Evolutionary conservation across 2,329 filamentous ascomycete genomes (phyloP).

Genomic region (Colletotrichum coccodes): DNA sequence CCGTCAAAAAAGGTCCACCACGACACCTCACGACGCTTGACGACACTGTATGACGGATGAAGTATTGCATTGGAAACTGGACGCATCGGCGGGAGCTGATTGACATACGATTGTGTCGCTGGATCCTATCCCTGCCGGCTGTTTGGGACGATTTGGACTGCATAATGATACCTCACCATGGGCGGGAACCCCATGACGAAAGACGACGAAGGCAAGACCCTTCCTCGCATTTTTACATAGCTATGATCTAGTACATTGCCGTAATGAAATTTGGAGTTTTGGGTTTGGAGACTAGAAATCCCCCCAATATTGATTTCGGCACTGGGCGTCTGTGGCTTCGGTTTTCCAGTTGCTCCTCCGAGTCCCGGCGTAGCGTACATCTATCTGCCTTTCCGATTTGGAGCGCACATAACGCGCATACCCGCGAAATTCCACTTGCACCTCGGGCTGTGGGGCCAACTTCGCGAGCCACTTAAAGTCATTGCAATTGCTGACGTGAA

Average conservation of each 20-base stretch:
- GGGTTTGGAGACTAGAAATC: neutral
- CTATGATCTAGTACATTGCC: constrained; percentile 10
- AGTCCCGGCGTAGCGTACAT: neutral
- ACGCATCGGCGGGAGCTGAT: constrained; percentile 13
- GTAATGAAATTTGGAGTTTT: constrained; percentile 28
- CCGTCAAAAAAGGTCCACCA: constrained; percentile 19
- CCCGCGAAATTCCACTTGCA: constrained; percentile 25
- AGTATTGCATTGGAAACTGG: neutral
- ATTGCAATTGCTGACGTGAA: constrained; percentile 27
- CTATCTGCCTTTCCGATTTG: neutral
- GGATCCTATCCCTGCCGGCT: constrained; percentile 13
- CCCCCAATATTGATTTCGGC: neutral
- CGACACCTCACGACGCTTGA: constrained; percentile 26
- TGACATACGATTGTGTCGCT: constrained; percentile 5
- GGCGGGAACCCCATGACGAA: constrained; percentile 17
- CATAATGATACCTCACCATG: constrained; percentile 33
- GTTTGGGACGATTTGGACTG: constrained; percentile 30
- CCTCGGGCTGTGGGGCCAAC: constrained; percentile 7
- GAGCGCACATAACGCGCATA: constrained; percentile 19
- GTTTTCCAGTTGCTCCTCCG: neutral
- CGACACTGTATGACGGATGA: constrained; percentile 5
- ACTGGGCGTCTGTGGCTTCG: neutral
- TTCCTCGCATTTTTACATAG: constrained; percentile 16
- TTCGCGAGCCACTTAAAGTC: constrained; percentile 30
- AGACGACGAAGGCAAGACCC: constrained; percentile 8